These are phyloP conservation scores for Sclerotinia minor DNA, from an alignment of 2,329 filamentous ascomycete genomes.

Conservation along the genomic window DNA sequence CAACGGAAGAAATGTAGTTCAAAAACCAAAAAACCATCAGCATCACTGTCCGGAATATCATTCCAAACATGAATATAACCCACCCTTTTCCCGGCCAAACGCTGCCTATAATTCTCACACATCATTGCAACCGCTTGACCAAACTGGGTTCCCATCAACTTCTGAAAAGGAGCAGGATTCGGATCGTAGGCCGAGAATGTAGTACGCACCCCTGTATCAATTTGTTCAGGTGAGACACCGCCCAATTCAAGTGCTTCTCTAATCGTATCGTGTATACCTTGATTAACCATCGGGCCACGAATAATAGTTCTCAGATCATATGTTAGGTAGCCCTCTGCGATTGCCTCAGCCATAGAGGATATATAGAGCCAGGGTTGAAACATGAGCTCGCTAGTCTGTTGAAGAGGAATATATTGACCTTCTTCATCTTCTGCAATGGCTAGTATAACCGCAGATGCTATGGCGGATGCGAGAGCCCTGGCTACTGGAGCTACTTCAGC, in stretches of 20 bases:
- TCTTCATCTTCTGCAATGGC: too few relatives aligned
- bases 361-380: constrained; percentile 17
- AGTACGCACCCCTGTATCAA: too few relatives aligned
- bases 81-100: neutral
- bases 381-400: constrained; percentile 3
- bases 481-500: too few relatives aligned
- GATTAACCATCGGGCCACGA: neutral
- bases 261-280: neutral
- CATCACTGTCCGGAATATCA: neutral
- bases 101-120: neutral
- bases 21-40: neutral
- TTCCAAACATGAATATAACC: neutral
- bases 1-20: too few relatives aligned
- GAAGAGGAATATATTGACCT: neutral
- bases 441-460: too few relatives aligned
- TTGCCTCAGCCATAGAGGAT: too few relatives aligned
- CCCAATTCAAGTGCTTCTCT: neutral
- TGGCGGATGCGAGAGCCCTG: too few relatives aligned
- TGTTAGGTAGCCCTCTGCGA: too few relatives aligned
- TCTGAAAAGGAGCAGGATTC: neutral
- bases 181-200: neutral
- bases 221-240: neutral
- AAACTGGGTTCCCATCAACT: neutral
- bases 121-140: neutral
- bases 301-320: neutral